Conservation (phyloP, 768 basidiomycete species). For the Boletus pseudopeckii region DNA sequence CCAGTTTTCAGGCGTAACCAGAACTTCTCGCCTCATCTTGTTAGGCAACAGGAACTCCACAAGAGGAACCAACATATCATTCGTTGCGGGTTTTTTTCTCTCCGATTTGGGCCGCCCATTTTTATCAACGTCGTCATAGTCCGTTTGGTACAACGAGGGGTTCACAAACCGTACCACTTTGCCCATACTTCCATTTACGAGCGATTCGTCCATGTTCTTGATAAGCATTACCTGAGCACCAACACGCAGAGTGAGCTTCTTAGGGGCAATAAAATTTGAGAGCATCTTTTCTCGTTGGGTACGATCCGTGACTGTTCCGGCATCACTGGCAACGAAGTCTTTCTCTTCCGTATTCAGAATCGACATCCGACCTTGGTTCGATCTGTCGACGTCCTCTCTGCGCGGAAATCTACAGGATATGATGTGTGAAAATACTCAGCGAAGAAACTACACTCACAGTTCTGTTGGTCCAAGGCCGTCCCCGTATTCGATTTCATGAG, state of each 20-base stretch:
- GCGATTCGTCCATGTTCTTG: slow-evolving; percentile 86
- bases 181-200: slow-evolving; percentile 96
- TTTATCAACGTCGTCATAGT: slow-evolving; percentile 34
- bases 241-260: slow-evolving; percentile 61
- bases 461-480: slow-evolving; percentile 90
- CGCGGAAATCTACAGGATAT: slow-evolving; percentile 71
- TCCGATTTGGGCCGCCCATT: slow-evolving; percentile 37
- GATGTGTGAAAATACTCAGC: background rate
- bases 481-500: slow-evolving; percentile 65
- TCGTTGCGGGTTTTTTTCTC: slow-evolving; percentile 26
- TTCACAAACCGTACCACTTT: slow-evolving; percentile 73
- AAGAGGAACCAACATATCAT: slow-evolving; percentile 52
- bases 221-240: slow-evolving; percentile 94
- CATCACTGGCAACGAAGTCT: slow-evolving; percentile 58
- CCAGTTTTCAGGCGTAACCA: slow-evolving; percentile 73
- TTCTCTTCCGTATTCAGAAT: slow-evolving; percentile 52
- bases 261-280: slow-evolving; percentile 87
- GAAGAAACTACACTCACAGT: slow-evolving; percentile 50
- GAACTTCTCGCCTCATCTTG: slow-evolving; percentile 47
- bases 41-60: slow-evolving; percentile 74
- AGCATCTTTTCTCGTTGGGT: slow-evolving; percentile 74
- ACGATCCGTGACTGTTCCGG: slow-evolving; percentile 51
- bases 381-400: slow-evolving; percentile 85
- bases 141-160: slow-evolving; percentile 44
- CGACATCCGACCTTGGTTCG: slow-evolving; percentile 70